Percentiles rank a stretch among this genome's conserved stretches.
Evolutionary conservation across 1,139 yeast genomes (phyloP).

Genomic region (Citeromyces hawaiiensis): DNA sequence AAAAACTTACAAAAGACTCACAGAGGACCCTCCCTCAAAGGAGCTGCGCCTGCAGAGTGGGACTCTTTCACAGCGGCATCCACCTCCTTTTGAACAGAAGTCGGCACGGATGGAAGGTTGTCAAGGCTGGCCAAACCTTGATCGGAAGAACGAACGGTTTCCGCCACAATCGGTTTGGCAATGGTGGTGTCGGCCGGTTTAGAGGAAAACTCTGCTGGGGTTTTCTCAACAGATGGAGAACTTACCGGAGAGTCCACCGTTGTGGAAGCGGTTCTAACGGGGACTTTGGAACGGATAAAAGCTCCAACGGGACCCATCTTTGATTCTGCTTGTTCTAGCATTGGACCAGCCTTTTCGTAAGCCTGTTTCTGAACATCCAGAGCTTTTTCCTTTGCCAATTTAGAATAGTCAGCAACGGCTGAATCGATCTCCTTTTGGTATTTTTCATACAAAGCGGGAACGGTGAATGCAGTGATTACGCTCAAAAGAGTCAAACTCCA

Average conservation of each 20-base stretch:
- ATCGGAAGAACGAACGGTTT: too few species aligned
- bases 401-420: conserved; percentile 42
- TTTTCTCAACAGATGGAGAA: too few species aligned
- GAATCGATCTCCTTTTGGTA: conserved; percentile 78
- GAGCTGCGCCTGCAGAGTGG: too few species aligned
- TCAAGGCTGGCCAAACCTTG: too few species aligned
- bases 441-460: conserved; percentile 61
- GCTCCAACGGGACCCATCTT: conserved; percentile 55
- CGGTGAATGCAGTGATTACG: conserved; percentile 54
- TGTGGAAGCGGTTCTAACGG: conserved; percentile 62
- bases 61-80: too few species aligned
- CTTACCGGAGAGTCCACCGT: conserved; percentile 19
- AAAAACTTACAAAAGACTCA: too few species aligned
- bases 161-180: too few species aligned
- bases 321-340: conserved; percentile 28
- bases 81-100: too few species aligned
- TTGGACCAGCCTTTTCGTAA: conserved; percentile 36
- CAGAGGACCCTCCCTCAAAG: too few species aligned
- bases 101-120: too few species aligned
- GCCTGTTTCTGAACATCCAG: conserved; percentile 36
- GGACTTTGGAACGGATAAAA: conserved; percentile 43
- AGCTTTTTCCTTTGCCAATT: conserved; percentile 42
- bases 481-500: conserved; percentile 49
- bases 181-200: too few species aligned
- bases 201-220: too few species aligned